Conservation (phyloP, 2,329 filamentous ascomycete genomes). For the Penicillium sp. region DNA sequence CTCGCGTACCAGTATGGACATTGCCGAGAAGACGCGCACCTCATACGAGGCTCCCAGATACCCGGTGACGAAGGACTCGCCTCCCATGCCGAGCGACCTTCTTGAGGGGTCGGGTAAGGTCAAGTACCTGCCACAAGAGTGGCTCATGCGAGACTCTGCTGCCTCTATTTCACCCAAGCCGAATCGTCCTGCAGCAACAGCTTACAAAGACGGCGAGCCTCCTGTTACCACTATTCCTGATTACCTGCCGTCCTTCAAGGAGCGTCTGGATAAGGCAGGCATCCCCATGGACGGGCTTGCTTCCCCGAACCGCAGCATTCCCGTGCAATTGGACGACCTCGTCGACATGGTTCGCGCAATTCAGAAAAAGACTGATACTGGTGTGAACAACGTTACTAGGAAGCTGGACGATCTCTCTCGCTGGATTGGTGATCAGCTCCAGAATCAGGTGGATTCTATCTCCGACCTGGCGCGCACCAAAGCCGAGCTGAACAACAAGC, state of each 20-base stretch:
- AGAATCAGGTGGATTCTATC: slow-evolving; percentile 3
- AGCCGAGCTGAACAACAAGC: slow-evolving; percentile 7
- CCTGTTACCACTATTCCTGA: not conserved
- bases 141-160: not conserved
- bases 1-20: not conserved
- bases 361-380: slow-evolving; percentile 8
- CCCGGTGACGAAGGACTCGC: not conserved
- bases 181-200: not conserved
- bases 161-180: not conserved
- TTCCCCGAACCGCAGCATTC: not conserved
- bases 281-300: not conserved
- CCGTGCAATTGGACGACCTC: slow-evolving; percentile 8
- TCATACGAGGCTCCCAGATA: not conserved
- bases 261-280: slow-evolving; percentile 9
- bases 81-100: slow-evolving; percentile 1
- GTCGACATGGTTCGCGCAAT: slow-evolving; percentile 8
- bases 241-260: slow-evolving; percentile 7
- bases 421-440: slow-evolving; percentile 14
- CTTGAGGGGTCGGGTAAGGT: slow-evolving; percentile 4
- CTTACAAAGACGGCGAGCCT: not conserved
- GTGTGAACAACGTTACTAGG: slow-evolving; percentile 1
- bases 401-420: slow-evolving; percentile 11
- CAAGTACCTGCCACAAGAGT: slow-evolving; percentile 9
- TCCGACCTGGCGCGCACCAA: slow-evolving; percentile 11
- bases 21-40: not conserved